Evolutionary conservation across 1,284 basidiomycete genomes (phyloP), one percentile per base, ranked within the genome.

Genomic region (Phylloboletellus chloephorus): DNA sequence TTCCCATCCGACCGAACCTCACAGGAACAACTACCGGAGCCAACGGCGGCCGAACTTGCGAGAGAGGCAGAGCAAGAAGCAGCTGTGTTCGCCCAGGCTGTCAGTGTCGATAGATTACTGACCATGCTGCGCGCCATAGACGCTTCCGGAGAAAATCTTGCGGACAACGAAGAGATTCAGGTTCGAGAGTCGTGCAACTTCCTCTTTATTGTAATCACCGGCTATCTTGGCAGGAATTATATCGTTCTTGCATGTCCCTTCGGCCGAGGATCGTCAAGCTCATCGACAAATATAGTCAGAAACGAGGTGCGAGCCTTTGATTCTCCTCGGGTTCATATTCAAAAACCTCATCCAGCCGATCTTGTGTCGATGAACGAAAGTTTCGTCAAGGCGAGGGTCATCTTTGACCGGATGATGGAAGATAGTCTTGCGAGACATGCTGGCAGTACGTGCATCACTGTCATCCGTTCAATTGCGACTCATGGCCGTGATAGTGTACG

Each of bases 271-370:
- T 98, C 49, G 91, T 95, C 49, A 91, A 91, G 55, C 68, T 99
- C 41, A 97, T 98, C 53, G 92, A 97, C 61, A 95, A 95, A 68
- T 98, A 99, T 64, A 92, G 88, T 57, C 92, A 95, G 67, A 94
- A 95, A 67, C 74, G 89, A 72, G 78, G 88, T 82, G 52, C 42
- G 57, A 50, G 31, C 7, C 22, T 28, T 46, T 25, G 40, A 39
- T 37, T 5, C 10, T 50, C 19, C 25, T 30, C 36, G 3, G 13
- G 31, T 13, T 16, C 13, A 15, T 31, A 37, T 32, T 47, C 43
- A 41, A 51, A 15, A 37, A 11, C n/a, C 20, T 32, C 37, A 3
- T 39, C 20, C 49, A 88, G 86, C 86, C 41, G 89, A 93, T 61
- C 70, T 93, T 34, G 83, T 90, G 9, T 79, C 82, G 0, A 90